These are phyloP conservation scores for Hypoxylon subgilvum DNA, from an alignment of 495 filamentous ascomycete species.

Conservation along the genomic window DNA sequence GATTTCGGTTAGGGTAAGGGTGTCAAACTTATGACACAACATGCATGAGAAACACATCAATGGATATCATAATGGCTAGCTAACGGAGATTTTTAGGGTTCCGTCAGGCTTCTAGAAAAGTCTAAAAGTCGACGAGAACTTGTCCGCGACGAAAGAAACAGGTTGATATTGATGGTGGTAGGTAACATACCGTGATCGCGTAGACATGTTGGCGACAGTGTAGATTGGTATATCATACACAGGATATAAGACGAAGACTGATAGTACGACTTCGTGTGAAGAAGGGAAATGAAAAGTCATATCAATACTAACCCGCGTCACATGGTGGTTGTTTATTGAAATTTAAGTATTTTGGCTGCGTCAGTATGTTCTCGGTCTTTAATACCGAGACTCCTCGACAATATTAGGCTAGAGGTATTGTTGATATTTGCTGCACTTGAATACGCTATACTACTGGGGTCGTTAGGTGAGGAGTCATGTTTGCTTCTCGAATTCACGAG, in stretches of 20 bases:
- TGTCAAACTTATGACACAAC: constrained; percentile 12
- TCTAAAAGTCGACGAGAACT: no score
- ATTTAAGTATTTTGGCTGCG: constrained; percentile 12
- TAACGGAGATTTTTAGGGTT: constrained; percentile 28
- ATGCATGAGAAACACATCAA: constrained; percentile 8
- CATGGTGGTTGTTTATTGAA: constrained; percentile 25
- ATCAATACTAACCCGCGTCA: constrained; percentile 30
- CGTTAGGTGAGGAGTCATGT: no score
- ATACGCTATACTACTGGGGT: no score
- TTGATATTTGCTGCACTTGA: no score
- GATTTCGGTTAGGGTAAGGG: constrained; percentile 16
- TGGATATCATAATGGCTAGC: constrained; percentile 4
- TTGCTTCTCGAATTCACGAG: no score
- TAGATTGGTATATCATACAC: no score
- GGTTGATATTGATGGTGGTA: neutral
- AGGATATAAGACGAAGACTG: neutral
- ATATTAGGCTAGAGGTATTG: no score
- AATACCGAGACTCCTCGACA: neutral
- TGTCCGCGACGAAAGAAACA: no score
- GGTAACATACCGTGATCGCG: no score
- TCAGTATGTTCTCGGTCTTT: constrained; percentile 3
- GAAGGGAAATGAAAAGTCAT: constrained; percentile 38
- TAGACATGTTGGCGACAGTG: neutral
- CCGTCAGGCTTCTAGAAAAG: constrained; percentile 38
- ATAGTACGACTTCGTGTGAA: neutral